phyloP scores from a whole-genome alignment of 306 rosid genomes.

The Phaseolus lunatus region DNA sequence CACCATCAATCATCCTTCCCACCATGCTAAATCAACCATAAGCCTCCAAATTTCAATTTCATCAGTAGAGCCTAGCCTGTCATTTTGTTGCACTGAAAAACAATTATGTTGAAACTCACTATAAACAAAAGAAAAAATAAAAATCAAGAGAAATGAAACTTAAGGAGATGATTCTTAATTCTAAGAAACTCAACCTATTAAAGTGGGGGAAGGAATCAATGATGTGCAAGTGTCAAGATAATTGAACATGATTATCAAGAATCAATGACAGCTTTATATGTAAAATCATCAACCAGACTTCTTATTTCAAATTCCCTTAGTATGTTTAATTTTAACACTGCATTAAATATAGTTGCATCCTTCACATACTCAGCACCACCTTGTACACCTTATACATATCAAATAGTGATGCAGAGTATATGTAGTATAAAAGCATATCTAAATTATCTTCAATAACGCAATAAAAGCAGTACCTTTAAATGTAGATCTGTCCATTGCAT shows the following conservation, averaged over 20 bases:
- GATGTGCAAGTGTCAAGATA: background rate
- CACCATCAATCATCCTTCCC: too few species aligned
- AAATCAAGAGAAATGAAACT: too few species aligned
- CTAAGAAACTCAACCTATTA: too few species aligned
- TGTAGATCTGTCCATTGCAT: conserved; percentile 37
- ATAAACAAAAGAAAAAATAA: too few species aligned
- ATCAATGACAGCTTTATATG: background rate
- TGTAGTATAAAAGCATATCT: background rate
- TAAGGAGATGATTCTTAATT: too few species aligned
- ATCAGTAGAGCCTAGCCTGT: too few species aligned
- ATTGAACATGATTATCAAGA: background rate
- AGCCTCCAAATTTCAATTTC: too few species aligned
- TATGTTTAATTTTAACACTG: background rate
- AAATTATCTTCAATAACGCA: background rate
- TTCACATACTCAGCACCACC: background rate
- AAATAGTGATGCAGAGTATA: background rate
- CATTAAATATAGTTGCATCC: too few species aligned
- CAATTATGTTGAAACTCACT: too few species aligned
- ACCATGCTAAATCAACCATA: too few species aligned
- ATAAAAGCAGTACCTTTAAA: background rate
- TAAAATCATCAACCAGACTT: background rate
- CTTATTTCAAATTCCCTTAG: background rate
- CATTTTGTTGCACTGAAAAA: too few species aligned
- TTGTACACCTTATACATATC: background rate
- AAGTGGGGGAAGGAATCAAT: background rate